Evolutionary conservation across 805 yeast species (phyloP).

Genomic region (Metschnikowia koreensis): DNA sequence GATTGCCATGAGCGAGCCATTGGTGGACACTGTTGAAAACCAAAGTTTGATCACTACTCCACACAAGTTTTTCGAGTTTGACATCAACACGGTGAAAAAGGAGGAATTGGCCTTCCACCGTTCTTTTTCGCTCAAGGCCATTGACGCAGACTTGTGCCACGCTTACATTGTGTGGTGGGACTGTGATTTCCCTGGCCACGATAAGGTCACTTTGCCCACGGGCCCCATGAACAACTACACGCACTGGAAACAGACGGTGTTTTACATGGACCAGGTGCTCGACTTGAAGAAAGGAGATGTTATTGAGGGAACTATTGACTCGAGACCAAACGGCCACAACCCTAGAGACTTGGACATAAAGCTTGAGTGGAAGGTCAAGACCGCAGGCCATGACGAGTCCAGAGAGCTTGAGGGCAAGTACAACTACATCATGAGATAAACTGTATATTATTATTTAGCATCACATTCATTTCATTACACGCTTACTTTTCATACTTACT

Average conservation of each 20-base stretch:
- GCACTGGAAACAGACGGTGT: constrained; percentile 98
- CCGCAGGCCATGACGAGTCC: constrained; percentile 42
- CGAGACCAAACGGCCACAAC: constrained; percentile 72
- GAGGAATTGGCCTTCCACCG: constrained; percentile 76
- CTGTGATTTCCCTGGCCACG: constrained; percentile 75
- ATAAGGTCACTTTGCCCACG: constrained; percentile 76
- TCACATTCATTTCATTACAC: background rate
- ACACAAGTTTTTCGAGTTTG: constrained; percentile 71
- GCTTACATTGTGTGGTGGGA: constrained; percentile 96
- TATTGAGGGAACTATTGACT: constrained; percentile 67
- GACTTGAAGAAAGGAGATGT: constrained; percentile 74
- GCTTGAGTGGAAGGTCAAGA: constrained; percentile 54
- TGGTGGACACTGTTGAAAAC: constrained; percentile 92
- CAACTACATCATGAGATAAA: constrained; percentile 69
- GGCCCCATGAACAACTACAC: constrained; percentile 94
- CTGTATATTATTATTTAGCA: background rate
- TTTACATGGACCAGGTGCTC: constrained; percentile 80
- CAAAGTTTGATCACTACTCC: constrained; percentile 70
- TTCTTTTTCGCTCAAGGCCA: constrained; percentile 68
- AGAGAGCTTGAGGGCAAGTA: constrained; percentile 60
- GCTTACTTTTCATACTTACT: background rate
- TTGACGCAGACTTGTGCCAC: constrained; percentile 77
- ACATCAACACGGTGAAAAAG: constrained; percentile 82
- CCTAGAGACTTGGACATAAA: constrained; percentile 90
- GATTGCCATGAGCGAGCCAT: constrained; percentile 86